Evolutionary conservation across 306 rosid genomes (phyloP), one percentile per base, ranked within the genome.

Genomic region (Pyrus communis): DNA sequence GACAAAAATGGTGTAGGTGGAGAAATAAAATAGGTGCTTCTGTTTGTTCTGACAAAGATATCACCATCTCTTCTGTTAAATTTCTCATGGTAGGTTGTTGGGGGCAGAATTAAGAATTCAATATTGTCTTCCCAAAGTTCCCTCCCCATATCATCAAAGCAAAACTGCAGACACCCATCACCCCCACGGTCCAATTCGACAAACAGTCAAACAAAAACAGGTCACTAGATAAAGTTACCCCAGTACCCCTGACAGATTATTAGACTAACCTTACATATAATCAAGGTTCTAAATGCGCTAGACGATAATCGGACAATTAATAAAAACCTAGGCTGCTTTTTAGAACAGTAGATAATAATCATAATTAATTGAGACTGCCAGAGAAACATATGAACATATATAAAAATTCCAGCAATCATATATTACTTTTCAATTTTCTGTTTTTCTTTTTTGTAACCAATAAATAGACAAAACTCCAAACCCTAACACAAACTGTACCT

Each of bases 191-290:
- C 88, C 40, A 74, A 61, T 64, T 35, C 65, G 69, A 61, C 82
- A 80, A 11, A 54, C 79, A 74, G 85, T 85, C 91, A 83, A 75
- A 79, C 82, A 69, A 40, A 83, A 70, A 70, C 87, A 68, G 35
- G 75, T 45, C 80, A 75, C 80, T 73, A 55, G 68, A 78, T 28
- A 67, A 71, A 85, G 77, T 55, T 46, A 11, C 4, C 17, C 71
- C 18, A 23, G 15, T 11, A 9, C 17, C 33, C 65, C 28, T 57
- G 12, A 57, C 62, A 57, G n/a, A n/a, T 57, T 21, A n/a, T n/a
- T 57, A 57, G 22, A 57, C 25, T 57, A 58, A 58, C 10, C 62
- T 11, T 4, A 60, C 8, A 10, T 4, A 11, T 13, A 60, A 25
- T 60, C 14, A 5, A 38, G 2, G 10, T 38, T 38, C 2, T 38